phyloP scores from a whole-genome alignment of 768 basidiomycete genomes.

The Amylocystis lapponica region DNA sequence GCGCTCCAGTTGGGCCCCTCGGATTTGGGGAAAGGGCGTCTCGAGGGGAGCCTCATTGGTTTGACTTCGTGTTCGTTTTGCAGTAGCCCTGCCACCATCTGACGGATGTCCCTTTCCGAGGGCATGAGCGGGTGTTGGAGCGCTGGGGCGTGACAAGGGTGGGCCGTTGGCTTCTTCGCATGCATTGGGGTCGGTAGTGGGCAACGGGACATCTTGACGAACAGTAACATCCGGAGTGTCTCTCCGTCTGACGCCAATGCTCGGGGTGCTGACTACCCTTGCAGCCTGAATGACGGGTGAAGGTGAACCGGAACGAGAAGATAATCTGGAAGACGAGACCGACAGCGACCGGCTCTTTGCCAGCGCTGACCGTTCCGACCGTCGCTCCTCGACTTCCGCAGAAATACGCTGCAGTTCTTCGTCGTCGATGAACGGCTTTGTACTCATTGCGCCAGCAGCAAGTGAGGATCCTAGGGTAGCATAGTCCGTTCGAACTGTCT shows the following conservation, averaged over 20 bases:
- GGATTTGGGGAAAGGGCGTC: conserved; percentile 78
- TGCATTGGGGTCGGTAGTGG: conserved; percentile 33
- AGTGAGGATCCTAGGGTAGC: conserved; percentile 45
- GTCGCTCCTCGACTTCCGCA: conserved; percentile 60
- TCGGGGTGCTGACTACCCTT: not conserved
- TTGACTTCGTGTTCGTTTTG: not conserved
- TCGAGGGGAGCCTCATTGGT: conserved; percentile 4
- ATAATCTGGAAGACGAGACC: conserved; percentile 6
- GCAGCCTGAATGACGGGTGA: not conserved
- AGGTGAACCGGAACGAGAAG: conserved; percentile 5
- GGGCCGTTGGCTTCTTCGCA: conserved; percentile 4
- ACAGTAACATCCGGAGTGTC: too few species aligned
- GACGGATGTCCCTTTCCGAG: not conserved
- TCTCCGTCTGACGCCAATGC: too few species aligned
- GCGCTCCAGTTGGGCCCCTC: conserved; percentile 69
- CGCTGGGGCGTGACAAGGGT: not conserved
- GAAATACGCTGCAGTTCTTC: conserved; percentile 60
- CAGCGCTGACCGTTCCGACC: conserved; percentile 40
- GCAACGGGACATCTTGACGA: conserved; percentile 21
- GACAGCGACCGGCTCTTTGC: conserved; percentile 9
- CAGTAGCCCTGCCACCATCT: too few species aligned
- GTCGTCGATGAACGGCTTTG: conserved; percentile 42
- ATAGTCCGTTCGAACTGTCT: conserved; percentile 47
- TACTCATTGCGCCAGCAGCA: conserved; percentile 15
- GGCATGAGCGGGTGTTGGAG: not conserved